Conservation (phyloP, 805 yeast species). For the Yarrowia deformans region DNA sequence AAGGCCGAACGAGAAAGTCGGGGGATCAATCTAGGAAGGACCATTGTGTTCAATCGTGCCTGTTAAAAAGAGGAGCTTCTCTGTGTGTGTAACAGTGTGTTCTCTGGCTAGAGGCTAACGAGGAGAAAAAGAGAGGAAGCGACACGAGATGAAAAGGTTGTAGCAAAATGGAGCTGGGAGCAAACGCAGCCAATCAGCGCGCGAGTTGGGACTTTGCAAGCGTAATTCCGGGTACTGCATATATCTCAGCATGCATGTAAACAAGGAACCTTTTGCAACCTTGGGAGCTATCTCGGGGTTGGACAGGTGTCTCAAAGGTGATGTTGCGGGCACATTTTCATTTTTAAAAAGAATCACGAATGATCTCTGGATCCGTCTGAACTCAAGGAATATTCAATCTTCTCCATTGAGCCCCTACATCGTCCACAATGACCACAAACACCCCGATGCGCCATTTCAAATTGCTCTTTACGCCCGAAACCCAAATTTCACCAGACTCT, state of each 20-base stretch:
- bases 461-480: constrained; percentile 39
- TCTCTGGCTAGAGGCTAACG: constrained; percentile 40
- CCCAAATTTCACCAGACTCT: constrained; percentile 14
- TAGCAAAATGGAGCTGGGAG: constrained; percentile 39
- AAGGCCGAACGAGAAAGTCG: constrained; percentile 78
- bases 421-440: constrained; percentile 1
- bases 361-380: neutral
- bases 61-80: constrained; percentile 40
- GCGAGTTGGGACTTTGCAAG: constrained; percentile 3
- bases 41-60: constrained; percentile 60
- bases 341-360: neutral
- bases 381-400: too few relatives aligned
- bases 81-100: constrained; percentile 40
- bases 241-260: constrained; percentile 21
- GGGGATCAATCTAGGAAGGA: constrained; percentile 57
- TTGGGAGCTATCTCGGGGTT: constrained; percentile 19
- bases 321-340: neutral
- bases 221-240: constrained; percentile 12
- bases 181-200: constrained; percentile 39
- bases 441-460: constrained; percentile 27
- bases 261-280: constrained; percentile 30
- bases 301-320: too few relatives aligned
- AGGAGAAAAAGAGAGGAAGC: constrained; percentile 33
- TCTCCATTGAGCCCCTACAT: neutral
- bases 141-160: constrained; percentile 40